Evolutionary conservation across 2,329 filamentous ascomycete species (phyloP), one percentile per base, ranked within the genome.

Genomic region (Shiraia bambusicola): DNA sequence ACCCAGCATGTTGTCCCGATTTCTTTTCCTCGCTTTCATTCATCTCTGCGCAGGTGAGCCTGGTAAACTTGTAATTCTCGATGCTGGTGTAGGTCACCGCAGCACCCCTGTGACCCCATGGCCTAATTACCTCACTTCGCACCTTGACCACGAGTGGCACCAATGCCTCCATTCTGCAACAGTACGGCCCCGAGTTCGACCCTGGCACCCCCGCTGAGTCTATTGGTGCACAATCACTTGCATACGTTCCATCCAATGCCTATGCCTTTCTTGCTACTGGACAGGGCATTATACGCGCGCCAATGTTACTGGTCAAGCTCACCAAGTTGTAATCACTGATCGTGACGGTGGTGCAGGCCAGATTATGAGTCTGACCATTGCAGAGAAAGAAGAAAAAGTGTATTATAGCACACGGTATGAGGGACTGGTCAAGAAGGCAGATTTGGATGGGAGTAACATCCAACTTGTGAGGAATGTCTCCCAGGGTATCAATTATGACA

Each of bases 81-180:
- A 52, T 26, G 35, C 26, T 15, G 50, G 50, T 16, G 42, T 52
- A 31, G 47, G 46, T 19, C 48, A 56, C 29, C 46, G 40, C 33
- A 47, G 41, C 28, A 47, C 37, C 25, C 48, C 44, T 2, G 34
- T 45, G 14, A 32, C 46, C 5, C 42, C 36, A 32, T 52, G 44
- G 45, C 48, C 32, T 8, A n/a, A n/a, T n/a, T n/a, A 56, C 50
- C 8, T 48, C 48, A 10, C 35, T 54, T 9, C 45, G 47, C 22
- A 40, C 33, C n/a, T 22, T 54, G 22, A 37, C 41, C 14, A 33
- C 38, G 3, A 29, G 37, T 13, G 48, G 52, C 11, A 45, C 37
- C 15, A 40, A 50, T 15, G 28, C 44, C 6, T 42, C 37, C 9
- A 39, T 43, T 7, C 34, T 56, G 24, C 24, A 37, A 17, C 28